These are phyloP conservation scores for Apiospora rasikravindrae DNA, from an alignment of 2,329 filamentous ascomycete species.

Conservation along the genomic window DNA sequence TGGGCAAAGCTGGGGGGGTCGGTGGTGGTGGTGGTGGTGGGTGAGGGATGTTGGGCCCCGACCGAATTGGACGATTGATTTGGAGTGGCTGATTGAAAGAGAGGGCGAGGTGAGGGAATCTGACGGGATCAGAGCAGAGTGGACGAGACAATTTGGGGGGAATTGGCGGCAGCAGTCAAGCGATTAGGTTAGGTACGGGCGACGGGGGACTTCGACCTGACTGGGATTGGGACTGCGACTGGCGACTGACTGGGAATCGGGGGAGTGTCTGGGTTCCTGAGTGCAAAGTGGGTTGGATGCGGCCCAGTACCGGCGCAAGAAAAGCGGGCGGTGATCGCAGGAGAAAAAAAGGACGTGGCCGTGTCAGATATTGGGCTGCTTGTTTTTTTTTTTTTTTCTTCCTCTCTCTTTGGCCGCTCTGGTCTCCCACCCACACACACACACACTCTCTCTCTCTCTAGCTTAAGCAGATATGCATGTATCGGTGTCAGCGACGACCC, in stretches of 20 bases:
- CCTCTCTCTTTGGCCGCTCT: not conserved
- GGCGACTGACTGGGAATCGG: not conserved
- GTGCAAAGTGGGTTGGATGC: not conserved
- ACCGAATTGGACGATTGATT: not conserved
- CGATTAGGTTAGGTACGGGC: not conserved
- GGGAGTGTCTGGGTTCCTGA: conserved; percentile 1
- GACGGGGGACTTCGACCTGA: not conserved
- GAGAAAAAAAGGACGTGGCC: conserved; percentile 8
- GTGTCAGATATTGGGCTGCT: conserved; percentile 15
- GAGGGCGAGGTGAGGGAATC: not conserved
- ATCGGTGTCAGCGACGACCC: not conserved
- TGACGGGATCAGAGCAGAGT: not conserved
- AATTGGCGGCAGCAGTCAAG: not conserved
- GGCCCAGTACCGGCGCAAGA: conserved; percentile 2
- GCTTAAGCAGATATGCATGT: not conserved
- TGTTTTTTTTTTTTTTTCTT: not conserved
- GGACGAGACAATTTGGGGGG: conserved; percentile 5
- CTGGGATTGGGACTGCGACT: not conserved
- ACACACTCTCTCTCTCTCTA: not conserved
- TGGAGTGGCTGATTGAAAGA: not conserved
- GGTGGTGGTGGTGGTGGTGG: not conserved
- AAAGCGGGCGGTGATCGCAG: conserved; percentile 16
- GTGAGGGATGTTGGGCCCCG: conserved; percentile 5
- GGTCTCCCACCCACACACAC: not conserved
- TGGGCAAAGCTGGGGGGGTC: not conserved